phyloP scores from a whole-genome alignment of 257 asterid species.

The Solanum etuberosum region DNA sequence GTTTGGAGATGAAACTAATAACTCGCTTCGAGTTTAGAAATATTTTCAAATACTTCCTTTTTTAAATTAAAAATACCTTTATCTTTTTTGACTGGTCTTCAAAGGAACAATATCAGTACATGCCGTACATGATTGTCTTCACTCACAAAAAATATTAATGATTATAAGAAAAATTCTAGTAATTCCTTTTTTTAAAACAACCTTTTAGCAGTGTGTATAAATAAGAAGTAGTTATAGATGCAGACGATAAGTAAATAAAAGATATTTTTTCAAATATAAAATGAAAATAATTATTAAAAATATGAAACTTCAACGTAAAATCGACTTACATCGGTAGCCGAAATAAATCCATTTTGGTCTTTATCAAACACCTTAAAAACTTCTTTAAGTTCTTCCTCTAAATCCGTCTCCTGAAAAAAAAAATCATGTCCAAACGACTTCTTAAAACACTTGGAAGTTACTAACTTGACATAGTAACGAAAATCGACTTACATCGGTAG shows the following conservation, averaged over 20 bases:
- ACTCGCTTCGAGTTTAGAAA: no score
- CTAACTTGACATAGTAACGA: no score
- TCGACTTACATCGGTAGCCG: constrained; percentile 32
- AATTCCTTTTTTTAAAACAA: not conserved
- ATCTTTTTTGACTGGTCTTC: not conserved
- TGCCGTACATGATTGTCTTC: not conserved
- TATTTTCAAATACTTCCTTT: no score
- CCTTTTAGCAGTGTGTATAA: no score
- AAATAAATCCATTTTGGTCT: constrained; percentile 46
- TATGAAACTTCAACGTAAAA: not conserved
- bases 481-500: constrained; percentile 26
- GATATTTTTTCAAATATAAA: not conserved
- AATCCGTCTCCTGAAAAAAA: constrained; percentile 25
- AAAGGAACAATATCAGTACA: not conserved
- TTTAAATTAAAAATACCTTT: not conserved
- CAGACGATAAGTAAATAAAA: no score
- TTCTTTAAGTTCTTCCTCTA: constrained; percentile 43
- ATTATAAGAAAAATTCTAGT: not conserved
- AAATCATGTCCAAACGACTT: no score
- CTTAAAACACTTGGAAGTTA: no score
- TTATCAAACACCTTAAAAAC: constrained; percentile 48
- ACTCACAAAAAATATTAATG: not conserved
- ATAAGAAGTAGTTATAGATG: no score
- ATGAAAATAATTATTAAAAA: not conserved
- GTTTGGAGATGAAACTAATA: no score